These are phyloP conservation scores for Starmerella geochares DNA, from an alignment of 805 yeast species.

Conservation along the genomic window DNA sequence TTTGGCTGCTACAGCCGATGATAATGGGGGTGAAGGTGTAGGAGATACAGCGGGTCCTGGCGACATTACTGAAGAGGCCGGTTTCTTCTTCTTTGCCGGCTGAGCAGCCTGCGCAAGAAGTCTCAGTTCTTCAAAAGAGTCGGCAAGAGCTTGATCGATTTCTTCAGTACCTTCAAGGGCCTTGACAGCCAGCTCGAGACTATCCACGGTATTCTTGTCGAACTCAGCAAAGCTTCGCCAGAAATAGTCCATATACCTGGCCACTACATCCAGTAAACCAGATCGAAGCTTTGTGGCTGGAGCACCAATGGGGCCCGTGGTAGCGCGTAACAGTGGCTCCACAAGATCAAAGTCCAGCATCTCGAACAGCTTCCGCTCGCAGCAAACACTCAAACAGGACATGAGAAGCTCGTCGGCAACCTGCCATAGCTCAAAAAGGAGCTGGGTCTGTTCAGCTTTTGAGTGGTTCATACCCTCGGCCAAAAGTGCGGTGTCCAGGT, in stretches of 20 bases:
- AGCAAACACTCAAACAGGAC: conserved; percentile 10
- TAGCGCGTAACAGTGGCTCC: conserved; percentile 9
- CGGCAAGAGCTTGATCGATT: not conserved
- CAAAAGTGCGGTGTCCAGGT: not conserved
- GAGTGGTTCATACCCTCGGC: not conserved
- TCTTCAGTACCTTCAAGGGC: not conserved
- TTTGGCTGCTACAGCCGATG: not conserved
- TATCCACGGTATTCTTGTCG: conserved; percentile 1
- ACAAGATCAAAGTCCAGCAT: conserved; percentile 18
- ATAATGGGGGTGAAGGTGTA: not conserved
- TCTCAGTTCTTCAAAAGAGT: not conserved
- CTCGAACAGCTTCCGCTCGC: conserved; percentile 21
- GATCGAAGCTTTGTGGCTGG: conserved; percentile 9
- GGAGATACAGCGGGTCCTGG: not conserved
- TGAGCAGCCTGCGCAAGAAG: not conserved
- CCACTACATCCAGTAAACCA: conserved; percentile 4
- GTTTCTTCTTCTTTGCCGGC: not conserved
- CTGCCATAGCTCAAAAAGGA: conserved; percentile 21
- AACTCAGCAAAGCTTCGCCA: conserved; percentile 1
- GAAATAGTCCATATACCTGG: conserved; percentile 15
- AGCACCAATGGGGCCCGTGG: not conserved
- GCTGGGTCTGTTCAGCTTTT: not conserved
- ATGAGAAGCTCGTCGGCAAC: conserved; percentile 23
- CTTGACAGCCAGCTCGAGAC: not conserved
- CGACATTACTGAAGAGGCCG: not conserved